Evolutionary conservation across 495 filamentous ascomycete species (phyloP).

Genomic region (Xylaria flabelliformis): DNA sequence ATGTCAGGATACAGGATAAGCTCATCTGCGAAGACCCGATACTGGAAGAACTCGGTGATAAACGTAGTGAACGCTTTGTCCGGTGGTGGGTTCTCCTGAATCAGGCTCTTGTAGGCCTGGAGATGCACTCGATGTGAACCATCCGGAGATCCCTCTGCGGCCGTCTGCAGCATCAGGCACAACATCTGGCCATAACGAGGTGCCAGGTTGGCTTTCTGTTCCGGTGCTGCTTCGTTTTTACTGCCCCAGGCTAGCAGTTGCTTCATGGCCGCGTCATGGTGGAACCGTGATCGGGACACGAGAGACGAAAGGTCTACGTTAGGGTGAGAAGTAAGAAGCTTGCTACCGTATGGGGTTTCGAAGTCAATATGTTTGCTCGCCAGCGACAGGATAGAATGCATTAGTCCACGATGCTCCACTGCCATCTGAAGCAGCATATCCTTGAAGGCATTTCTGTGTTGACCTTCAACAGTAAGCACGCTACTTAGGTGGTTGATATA

Average conservation of each 20-base stretch:
- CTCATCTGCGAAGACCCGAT: conserved; percentile 83
- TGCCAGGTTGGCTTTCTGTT: conserved; percentile 60
- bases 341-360: conserved; percentile 54
- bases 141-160: conserved; percentile 76
- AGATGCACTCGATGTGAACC: conserved; percentile 86
- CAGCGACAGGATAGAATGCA: conserved; percentile 90
- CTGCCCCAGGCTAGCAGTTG: conserved; percentile 59
- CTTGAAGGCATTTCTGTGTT: conserved; percentile 87
- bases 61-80: conserved; percentile 75
- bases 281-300: conserved; percentile 57
- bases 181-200: conserved; percentile 78
- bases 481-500: conserved; percentile 82
- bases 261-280: conserved; percentile 66
- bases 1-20: conserved; percentile 71
- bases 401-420: conserved; percentile 79
- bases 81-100: conserved; percentile 64
- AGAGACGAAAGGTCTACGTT: conserved; percentile 50
- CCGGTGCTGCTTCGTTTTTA: conserved; percentile 44
- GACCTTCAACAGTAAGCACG: conserved; percentile 82
- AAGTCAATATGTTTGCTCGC: conserved; percentile 81
- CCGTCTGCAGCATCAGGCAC: conserved; percentile 79
- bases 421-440: conserved; percentile 88
- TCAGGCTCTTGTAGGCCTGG: conserved; percentile 73
- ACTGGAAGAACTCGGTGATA: conserved; percentile 92
- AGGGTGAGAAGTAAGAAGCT: conserved; percentile 52